Evolutionary conservation across 805 yeast species (phyloP), one percentile per base, ranked within the genome.

Genomic region (Maudiozyma barnettii): DNA sequence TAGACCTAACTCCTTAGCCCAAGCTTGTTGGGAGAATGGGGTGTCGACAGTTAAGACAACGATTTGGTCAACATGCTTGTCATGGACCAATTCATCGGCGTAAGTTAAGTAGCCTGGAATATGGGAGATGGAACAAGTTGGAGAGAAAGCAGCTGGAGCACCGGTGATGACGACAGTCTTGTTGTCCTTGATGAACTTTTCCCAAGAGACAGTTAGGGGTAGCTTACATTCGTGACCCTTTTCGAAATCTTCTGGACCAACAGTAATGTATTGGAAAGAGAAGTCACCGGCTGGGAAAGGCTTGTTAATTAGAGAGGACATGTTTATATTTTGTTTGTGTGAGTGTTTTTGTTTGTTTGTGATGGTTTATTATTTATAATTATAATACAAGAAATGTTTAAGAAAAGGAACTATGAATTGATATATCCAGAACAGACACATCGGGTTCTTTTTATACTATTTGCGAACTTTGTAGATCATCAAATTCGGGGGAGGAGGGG

Each of bases 121-220:
- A 66, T 84, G 93, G 56, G 76, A 72, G 44, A 74, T 77, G 43
- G 84, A 74, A 66, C 93, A 84, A 7, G 91, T 79, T 48, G 91
- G 95, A 23, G 95, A 84, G 73, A 84, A 86, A 10, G 95, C 93
- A 52, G 90, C 95, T 51, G 95, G 93, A 31, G 85, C 89, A 49
- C 84, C 74, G 30, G 87, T 86, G 56, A 85, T 70, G 39, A 84
- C 78, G 30, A 82, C 77, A 57, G 73, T 79, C 70, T 79, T 78
- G 59, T 60, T 52, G 21, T 58, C 59, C n/a, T 53, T 52, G 5
- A 55, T 47, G 42, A 65, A 63, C 40, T 59, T 55, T 29, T 54
- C 44, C 54, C 66, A 59, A 12, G 56, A 50, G 9, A 51, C 49
- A 29, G 59, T 49, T 23, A 56, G 55, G 41, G 69, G 60, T 44